These are phyloP conservation scores for Rhypophila decipiens DNA, from an alignment of 495 filamentous ascomycete species.

Conservation along the genomic window DNA sequence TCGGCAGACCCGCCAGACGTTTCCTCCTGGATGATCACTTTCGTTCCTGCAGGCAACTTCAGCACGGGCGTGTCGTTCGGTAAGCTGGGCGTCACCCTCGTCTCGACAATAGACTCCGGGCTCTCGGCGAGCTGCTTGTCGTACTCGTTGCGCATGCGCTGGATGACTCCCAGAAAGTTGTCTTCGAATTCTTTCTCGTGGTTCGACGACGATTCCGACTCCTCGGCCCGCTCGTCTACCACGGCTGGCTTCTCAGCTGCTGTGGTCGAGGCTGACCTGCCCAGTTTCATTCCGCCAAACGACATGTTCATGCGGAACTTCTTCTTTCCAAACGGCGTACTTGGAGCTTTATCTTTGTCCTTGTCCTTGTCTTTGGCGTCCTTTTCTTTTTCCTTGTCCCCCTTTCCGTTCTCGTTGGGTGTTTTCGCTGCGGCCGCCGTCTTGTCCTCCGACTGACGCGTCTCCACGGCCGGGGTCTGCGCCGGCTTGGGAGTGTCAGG, in stretches of 20 bases:
- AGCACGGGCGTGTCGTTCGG: constrained; percentile 81
- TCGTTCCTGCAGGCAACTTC: constrained; percentile 69
- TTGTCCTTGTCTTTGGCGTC: constrained; percentile 62
- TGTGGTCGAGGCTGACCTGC: constrained; percentile 64
- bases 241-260: constrained; percentile 62
- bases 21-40: constrained; percentile 93
- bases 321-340: constrained; percentile 74
- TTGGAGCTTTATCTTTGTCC: constrained; percentile 61
- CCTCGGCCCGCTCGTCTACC: constrained; percentile 64
- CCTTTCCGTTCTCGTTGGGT: constrained; percentile 37
- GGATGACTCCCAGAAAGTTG: constrained; percentile 73
- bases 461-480: constrained; percentile 22
- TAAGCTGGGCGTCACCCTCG: constrained; percentile 67
- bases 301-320: constrained; percentile 84
- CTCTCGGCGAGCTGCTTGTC: constrained; percentile 55
- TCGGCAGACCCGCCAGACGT: constrained; percentile 86
- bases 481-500: constrained; percentile 27
- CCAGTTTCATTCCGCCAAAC: constrained; percentile 73
- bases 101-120: constrained; percentile 48
- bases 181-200: constrained; percentile 81
- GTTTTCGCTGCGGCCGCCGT: constrained; percentile 40
- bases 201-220: constrained; percentile 59
- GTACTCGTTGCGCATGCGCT: constrained; percentile 72
- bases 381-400: constrained; percentile 40
- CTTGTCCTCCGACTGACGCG: background rate